Evolutionary conservation across 1,284 basidiomycete genomes (phyloP), one percentile per base, ranked within the genome.

Genomic region (Trichosporon sp.): DNA sequence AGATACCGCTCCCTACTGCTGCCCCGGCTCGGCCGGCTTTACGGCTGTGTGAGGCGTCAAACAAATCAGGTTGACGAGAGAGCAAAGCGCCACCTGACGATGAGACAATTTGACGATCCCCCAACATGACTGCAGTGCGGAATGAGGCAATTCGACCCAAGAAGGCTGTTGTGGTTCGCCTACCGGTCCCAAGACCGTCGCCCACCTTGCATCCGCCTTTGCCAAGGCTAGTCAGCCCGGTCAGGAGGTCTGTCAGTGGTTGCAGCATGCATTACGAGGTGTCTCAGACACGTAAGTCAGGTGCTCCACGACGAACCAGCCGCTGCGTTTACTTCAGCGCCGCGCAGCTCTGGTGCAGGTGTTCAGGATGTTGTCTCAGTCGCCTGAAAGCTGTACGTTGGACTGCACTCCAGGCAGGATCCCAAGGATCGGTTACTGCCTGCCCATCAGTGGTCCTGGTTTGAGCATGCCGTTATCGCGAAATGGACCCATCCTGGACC

Each of bases 401-500:
- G 51, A 26, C 51, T 16, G n/a, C 19, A 19, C n/a, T 26, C 19
- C 19, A 37, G 4, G 51, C 7, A 19, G 21, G 6, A 19, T 54
- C 51, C n/a, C 51, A 21, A 54, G 51, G 19, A 46, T 54, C 51
- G 19, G n/a, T 19, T 8, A 54, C 51, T 54, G 46, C 51, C 51
- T 10, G 6, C n/a, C 19, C 21, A 26, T 19, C 51, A 54, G 10
- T 54, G 19, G 51, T 54, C 51, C 21, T 26, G 51, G 51, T 6
- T 7, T 7, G 51, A 7, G 2, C 8, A 54, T 54, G 51, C 51
- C 51, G 51, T 54, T 54, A 54, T 54, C 51, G n/a, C 51, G 21
- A 54, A 54, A 48, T 48, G 46, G 46, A 48, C 46, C 46, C 46
- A 48, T 48, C 46, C 51, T 54, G 51, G 51, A 54, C 51, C 51